These are phyloP conservation scores for Alloteropsis semialata DNA, from an alignment of 176 grass and related monocot genomes.

Conservation along the genomic window DNA sequence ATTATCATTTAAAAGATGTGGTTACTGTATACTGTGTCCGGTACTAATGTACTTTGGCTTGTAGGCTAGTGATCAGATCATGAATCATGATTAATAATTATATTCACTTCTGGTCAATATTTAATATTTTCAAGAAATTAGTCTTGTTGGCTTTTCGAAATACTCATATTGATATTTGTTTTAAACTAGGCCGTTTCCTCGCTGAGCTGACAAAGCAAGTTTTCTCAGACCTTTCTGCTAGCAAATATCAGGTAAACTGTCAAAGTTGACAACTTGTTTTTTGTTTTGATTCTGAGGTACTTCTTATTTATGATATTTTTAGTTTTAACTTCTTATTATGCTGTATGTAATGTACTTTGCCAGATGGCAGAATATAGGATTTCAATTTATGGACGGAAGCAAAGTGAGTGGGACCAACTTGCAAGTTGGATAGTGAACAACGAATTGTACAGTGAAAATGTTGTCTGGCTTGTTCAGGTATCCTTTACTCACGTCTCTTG, in stretches of 20 bases:
- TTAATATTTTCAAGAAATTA: conserved; percentile 8
- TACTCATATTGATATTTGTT: conserved; percentile 20
- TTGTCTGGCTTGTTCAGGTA: conserved; percentile 99
- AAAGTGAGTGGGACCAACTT: conserved; percentile 99
- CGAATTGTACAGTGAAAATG: conserved; percentile 91
- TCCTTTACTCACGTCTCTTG: background rate
- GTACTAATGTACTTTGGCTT: conserved; percentile 4
- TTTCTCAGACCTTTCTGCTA: conserved; percentile 86
- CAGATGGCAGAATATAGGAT: conserved; percentile 99
- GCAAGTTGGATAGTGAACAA: conserved; percentile 99
- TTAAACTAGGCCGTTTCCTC: conserved; percentile 80
- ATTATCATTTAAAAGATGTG: conserved; percentile 11
- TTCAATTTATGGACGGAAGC: conserved; percentile 97
- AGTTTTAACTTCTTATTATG: conserved; percentile 35
- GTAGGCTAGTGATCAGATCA: conserved; percentile 5
- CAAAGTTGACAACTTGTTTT: conserved; percentile 7
- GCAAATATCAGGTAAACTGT: conserved; percentile 92
- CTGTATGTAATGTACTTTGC: conserved; percentile 37
- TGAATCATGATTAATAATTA: conserved; percentile 6
- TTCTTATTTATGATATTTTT: conserved; percentile 17
- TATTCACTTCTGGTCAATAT: background rate
- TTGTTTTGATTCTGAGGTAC: background rate
- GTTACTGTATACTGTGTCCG: background rate
- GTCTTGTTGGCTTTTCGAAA: conserved; percentile 5
- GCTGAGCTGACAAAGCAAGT: conserved; percentile 94